phyloP scores from a whole-genome alignment of 306 rosid genomes.

The Inga leiocalycina region DNA sequence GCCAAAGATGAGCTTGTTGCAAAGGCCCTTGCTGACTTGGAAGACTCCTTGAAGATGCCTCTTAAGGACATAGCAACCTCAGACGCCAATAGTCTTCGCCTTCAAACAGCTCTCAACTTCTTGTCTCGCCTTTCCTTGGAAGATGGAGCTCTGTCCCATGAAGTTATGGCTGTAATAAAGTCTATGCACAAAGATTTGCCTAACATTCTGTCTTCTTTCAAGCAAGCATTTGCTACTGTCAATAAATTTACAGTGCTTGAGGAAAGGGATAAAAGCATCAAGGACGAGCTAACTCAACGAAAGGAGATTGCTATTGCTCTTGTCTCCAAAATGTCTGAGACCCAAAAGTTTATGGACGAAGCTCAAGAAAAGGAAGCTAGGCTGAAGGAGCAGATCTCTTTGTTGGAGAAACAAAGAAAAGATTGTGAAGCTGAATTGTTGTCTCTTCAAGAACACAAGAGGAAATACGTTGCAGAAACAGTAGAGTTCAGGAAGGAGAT shows the following conservation, averaged over 20 bases:
- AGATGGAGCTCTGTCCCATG: not conserved
- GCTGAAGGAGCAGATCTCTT: not conserved
- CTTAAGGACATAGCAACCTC: not conserved
- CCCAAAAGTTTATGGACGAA: not conserved
- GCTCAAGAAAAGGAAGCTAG: not conserved
- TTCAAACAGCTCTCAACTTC: not conserved
- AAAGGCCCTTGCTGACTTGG: not conserved
- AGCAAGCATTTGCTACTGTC: constrained; percentile 9
- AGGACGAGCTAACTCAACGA: not conserved
- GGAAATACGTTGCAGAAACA: constrained; percentile 25
- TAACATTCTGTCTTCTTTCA: constrained; percentile 33
- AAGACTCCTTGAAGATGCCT: not conserved
- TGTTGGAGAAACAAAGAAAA: not conserved
- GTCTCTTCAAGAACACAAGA: constrained; percentile 22
- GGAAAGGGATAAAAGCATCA: not conserved
- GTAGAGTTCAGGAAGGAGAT: constrained; percentile 7
- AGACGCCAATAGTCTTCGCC: not conserved
- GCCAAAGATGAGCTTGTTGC: not conserved
- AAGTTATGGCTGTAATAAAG: not conserved
- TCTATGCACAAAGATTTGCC: constrained; percentile 22
- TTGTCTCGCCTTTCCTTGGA: not conserved
- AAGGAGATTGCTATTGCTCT: not conserved
- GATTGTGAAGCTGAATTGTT: not conserved
- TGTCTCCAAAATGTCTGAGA: not conserved
- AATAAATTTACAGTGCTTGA: not conserved